Conservation (phyloP, 495 filamentous ascomycete species). For the Parathielavia appendiculata region DNA sequence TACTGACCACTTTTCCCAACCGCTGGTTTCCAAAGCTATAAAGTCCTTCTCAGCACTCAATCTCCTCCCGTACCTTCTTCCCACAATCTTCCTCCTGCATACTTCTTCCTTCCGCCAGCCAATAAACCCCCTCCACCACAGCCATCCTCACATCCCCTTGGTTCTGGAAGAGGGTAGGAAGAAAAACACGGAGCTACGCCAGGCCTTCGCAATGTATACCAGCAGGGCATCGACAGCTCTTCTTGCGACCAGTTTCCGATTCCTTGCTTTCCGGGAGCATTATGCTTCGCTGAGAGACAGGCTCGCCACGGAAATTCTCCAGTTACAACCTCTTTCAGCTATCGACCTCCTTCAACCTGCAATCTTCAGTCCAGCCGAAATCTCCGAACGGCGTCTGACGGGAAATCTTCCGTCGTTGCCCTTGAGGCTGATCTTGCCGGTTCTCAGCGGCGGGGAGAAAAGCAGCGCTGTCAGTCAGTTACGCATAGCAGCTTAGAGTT, state of each 20-base stretch:
- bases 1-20: background rate
- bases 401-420: too few species aligned
- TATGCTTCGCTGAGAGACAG: too few species aligned
- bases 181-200: background rate
- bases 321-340: too few species aligned
- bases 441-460: background rate
- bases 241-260: background rate
- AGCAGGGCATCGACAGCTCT: background rate
- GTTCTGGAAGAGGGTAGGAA: background rate
- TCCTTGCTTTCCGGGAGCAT: background rate
- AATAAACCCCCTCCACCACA: background rate
- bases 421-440: background rate
- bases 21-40: background rate
- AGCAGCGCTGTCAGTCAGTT: too few species aligned
- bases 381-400: too few species aligned
- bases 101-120: background rate
- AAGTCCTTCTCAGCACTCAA: background rate
- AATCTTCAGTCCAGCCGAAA: too few species aligned
- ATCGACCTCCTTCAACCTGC: too few species aligned
- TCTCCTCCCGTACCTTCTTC: background rate
- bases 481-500: too few species aligned
- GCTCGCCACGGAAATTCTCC: too few species aligned
- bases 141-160: background rate
- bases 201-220: background rate
- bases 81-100: background rate